A percentile compares a stretch with the other conserved stretches of the same genome.
Evolutionary conservation across 805 yeast genomes (phyloP).

Genomic region (Middelhovenomyces tepae): DNA sequence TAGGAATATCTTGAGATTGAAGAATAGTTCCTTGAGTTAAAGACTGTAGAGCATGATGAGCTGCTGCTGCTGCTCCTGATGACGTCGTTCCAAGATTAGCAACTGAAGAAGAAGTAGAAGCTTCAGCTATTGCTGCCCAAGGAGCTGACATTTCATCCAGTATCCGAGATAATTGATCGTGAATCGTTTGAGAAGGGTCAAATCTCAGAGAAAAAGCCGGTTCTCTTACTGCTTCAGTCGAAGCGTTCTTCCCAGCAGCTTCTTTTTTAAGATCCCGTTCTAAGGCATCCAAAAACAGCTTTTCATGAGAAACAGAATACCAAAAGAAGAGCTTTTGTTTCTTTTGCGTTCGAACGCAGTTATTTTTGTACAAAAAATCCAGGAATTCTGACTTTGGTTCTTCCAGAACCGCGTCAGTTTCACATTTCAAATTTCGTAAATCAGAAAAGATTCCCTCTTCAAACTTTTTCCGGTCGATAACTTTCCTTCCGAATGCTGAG

Average conservation of each 20-base stretch:
- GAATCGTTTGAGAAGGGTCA: conserved; percentile 35
- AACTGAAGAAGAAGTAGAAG: conserved; percentile 18
- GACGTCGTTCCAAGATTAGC: conserved; percentile 2
- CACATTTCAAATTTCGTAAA: conserved; percentile 69
- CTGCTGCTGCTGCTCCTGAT: conserved; percentile 8
- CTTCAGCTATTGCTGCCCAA: conserved; percentile 24
- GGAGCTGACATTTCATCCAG: conserved; percentile 21
- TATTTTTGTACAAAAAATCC: conserved; percentile 74
- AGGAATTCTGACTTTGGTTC: conserved; percentile 78
- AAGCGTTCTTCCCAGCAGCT: conserved; percentile 44
- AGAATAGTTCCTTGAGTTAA: too few relatives aligned
- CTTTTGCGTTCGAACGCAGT: conserved; percentile 87
- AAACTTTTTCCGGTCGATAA: conserved; percentile 82
- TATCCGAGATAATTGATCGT: conserved; percentile 27
- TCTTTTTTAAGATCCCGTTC: conserved; percentile 88
- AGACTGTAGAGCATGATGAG: too few relatives aligned
- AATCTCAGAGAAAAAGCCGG: conserved; percentile 74
- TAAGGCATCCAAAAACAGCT: conserved; percentile 83
- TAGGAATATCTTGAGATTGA: too few relatives aligned
- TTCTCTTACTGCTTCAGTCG: conserved; percentile 64
- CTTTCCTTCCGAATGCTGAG: conserved; percentile 79
- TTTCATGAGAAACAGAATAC: conserved; percentile 93
- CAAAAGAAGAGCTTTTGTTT: conserved; percentile 95
- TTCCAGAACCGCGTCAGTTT: conserved; percentile 79
- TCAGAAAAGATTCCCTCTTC: conserved; percentile 96